phyloP scores from a whole-genome alignment of 352 stramenopile species.

The Globisporangium takayamanum region DNA sequence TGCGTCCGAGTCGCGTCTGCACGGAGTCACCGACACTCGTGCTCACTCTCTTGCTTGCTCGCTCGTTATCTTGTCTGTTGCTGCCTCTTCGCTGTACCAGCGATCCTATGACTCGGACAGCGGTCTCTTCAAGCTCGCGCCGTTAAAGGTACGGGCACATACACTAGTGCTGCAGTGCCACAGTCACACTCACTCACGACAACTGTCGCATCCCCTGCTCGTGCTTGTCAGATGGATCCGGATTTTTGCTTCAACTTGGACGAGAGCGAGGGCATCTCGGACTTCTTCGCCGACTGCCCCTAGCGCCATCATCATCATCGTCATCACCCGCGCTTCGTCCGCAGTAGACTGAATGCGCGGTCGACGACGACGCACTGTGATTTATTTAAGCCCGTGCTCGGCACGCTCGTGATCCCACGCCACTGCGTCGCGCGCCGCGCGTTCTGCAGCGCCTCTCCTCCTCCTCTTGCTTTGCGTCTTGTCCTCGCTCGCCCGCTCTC shows the following conservation, averaged over 20 bases:
- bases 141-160: conserved; percentile 57
- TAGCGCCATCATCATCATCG: conserved; percentile 19
- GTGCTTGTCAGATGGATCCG: conserved; percentile 53
- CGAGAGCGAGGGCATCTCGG: conserved; percentile 81
- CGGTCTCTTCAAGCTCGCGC: conserved; percentile 79
- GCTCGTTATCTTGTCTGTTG: background rate
- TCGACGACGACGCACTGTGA: background rate
- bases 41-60: background rate
- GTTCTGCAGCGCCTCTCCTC: background rate
- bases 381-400: conserved; percentile 6
- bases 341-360: background rate
- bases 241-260: conserved; percentile 89
- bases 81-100: conserved; percentile 12
- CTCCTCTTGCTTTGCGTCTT: background rate
- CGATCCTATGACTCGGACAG: conserved; percentile 81
- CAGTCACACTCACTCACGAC: background rate
- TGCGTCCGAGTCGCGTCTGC: conserved; percentile 12
- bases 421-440: too few relatives aligned
- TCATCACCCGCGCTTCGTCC: background rate
- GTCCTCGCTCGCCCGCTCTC: background rate
- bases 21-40: background rate
- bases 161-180: background rate
- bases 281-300: conserved; percentile 80
- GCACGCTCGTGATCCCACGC: too few relatives aligned
- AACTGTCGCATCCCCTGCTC: too few relatives aligned